Evolutionary conservation across 2,329 filamentous ascomycete species (phyloP).

Genomic region (Botrytis fabae): DNA sequence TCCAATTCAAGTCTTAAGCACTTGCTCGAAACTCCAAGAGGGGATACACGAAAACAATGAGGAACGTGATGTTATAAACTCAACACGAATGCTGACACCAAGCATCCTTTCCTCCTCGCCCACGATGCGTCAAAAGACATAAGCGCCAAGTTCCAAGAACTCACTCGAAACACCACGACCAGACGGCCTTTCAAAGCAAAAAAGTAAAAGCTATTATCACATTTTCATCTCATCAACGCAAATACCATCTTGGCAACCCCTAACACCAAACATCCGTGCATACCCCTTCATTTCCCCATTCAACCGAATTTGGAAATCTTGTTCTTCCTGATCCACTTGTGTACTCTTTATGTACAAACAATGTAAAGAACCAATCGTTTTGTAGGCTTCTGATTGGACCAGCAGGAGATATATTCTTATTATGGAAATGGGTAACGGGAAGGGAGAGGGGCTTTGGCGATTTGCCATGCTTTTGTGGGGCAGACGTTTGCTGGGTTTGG

Average conservation of each 20-base stretch:
- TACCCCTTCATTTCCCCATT: conserved; percentile 11
- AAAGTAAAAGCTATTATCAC: neutral
- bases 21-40: neutral
- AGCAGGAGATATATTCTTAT: neutral
- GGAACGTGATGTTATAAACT: neutral
- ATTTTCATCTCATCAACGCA: neutral
- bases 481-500: neutral
- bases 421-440: neutral
- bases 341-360: neutral
- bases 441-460: neutral
- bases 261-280: conserved; percentile 12
- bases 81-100: neutral
- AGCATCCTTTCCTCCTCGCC: neutral
- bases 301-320: neutral
- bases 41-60: neutral
- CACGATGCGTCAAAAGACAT: neutral
- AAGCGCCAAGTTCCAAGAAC: neutral
- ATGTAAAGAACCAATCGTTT: neutral
- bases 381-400: neutral
- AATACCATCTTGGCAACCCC: neutral
- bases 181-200: neutral
- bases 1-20: neutral
- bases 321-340: neutral
- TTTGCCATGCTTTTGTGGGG: conserved; percentile 6
- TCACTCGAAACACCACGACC: neutral